Conservation (phyloP, 306 rosid genomes). For the Rosa multiflora region DNA sequence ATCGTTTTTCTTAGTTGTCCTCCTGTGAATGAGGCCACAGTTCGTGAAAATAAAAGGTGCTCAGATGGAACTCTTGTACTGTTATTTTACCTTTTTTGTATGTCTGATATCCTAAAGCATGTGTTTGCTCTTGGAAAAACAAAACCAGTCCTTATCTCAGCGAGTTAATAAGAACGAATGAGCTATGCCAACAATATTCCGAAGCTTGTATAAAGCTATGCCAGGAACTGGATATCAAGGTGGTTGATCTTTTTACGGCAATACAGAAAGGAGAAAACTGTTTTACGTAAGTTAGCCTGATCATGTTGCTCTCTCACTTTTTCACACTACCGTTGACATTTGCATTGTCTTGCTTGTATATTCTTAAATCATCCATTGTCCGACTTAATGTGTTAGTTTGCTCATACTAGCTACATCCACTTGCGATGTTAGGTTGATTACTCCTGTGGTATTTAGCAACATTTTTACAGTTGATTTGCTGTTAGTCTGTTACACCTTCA, state of each 20-base stretch:
- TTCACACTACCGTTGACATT: conserved; percentile 10
- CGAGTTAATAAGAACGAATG: conserved; percentile 84
- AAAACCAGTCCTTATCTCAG: conserved; percentile 50
- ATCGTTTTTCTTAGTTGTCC: conserved; percentile 74
- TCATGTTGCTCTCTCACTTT: neutral
- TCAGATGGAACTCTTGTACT: conserved; percentile 13
- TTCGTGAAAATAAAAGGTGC: conserved; percentile 61
- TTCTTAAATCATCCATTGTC: neutral
- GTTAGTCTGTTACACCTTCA: neutral
- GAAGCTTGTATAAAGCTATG: conserved; percentile 81
- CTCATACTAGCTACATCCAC: neutral
- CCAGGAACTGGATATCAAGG: conserved; percentile 67
- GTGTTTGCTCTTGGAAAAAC: conserved; percentile 7
- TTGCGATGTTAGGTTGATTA: neutral
- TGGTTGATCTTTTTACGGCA: conserved; percentile 73
- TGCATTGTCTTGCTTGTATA: neutral
- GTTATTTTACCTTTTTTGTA: conserved; percentile 16
- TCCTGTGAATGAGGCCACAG: conserved; percentile 69
- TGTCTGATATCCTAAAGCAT: neutral
- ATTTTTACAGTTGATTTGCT: neutral
- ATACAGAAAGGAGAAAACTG: conserved; percentile 66
- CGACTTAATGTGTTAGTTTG: neutral
- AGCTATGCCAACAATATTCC: conserved; percentile 70
- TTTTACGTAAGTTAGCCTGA: conserved; percentile 65
- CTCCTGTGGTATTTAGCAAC: neutral